Base-by-base conservation (phyloP, 2,329 filamentous ascomycete species). In the Aureobasidium sp. region DNA sequence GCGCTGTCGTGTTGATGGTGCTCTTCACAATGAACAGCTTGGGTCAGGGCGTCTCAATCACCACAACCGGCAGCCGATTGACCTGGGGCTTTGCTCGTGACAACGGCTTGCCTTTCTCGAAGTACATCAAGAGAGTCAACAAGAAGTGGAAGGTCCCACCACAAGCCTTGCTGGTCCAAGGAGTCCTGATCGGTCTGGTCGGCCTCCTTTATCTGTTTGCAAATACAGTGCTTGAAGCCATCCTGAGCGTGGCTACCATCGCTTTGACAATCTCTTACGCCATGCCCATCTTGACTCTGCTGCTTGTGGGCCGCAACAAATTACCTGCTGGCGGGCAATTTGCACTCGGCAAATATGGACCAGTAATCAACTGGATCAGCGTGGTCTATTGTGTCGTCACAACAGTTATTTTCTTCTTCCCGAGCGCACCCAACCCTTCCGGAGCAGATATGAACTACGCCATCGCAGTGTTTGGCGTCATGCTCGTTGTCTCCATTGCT, bases 21-120 rank as follows among this genome's bases (percentile, higher is more conserved):
- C 71, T 84, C 0, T 84, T 84, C 68, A 81, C 82, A 47, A 77
- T 84, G 70, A 84, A 83, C 63, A 81, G 81, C 39, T 61, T 84
- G 0, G 80, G 80, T 1, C 81, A 84, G 66, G 80, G 78, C 9
- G 73, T 82, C 63, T 80, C 76, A 51, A 79, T 82, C 64, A 81
- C 79, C 2, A 84, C 64, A 63, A 69, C 68, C 15, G 67, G 65
- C 15, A 67, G 65, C 34, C 62, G 69, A 2, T 51, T 70, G 52
- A 70, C 68, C 2, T 70, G 68, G 68, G 66, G 66, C 20, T 70
- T 70, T 39, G 69, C 69, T 13, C 59, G 69, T 36, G 68, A 70
- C 13, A 66, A 62, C 17, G 69, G 68, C 1, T 55, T 70, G 13
- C 69, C 69, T 2, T 70, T 65, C 48, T 67, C 66, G 20, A 50